A percentile compares a stretch with the other conserved stretches of the same genome.
These are phyloP conservation scores for Aspergillus luchuensis DNA, from an alignment of 2,329 filamentous ascomycete genomes.

Conservation along the genomic window DNA sequence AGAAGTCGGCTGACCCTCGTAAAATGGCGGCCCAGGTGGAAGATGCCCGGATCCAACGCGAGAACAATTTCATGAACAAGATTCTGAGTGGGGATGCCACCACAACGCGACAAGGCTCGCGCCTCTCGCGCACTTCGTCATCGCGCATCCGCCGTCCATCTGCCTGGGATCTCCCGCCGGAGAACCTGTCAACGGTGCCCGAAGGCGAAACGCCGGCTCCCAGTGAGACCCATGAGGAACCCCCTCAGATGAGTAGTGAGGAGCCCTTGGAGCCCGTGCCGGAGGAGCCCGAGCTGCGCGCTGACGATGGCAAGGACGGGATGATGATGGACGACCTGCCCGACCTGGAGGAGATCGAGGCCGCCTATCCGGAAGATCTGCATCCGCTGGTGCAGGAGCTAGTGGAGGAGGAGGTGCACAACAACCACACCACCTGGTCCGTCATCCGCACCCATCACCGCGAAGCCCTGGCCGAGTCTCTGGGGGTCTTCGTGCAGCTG, in stretches of 20 bases:
- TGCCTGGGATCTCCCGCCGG: constrained; percentile 14
- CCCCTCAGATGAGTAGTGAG: constrained; percentile 17
- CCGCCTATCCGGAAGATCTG: constrained; percentile 45
- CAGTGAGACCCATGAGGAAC: constrained; percentile 11
- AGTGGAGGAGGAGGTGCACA: constrained; percentile 53
- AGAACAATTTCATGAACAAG: constrained; percentile 43
- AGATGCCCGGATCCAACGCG: constrained; percentile 45
- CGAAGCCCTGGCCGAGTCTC: constrained; percentile 56
- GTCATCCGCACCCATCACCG: constrained; percentile 54
- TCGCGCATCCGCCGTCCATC: constrained; percentile 25
- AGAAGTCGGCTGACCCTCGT: constrained; percentile 39
- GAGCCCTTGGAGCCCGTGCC: constrained; percentile 25
- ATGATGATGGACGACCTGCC: constrained; percentile 13
- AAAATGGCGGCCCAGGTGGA: constrained; percentile 50
- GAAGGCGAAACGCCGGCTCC: constrained; percentile 25
- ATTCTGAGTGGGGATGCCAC: constrained; percentile 31
- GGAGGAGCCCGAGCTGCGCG: constrained; percentile 18
- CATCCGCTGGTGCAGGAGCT: constrained; percentile 47
- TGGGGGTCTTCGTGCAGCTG: constrained; percentile 48
- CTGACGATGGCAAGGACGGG: constrained; percentile 10
- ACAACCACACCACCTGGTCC: constrained; percentile 52
- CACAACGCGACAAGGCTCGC: constrained; percentile 14
- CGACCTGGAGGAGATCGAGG: constrained; percentile 32
- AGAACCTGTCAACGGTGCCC: constrained; percentile 27
- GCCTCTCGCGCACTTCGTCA: constrained; percentile 30